A percentile compares a stretch with the other conserved stretches of the same genome.
Conservation (phyloP, 2,329 filamentous ascomycete species). For the Botryosphaeria agaves region DNA sequence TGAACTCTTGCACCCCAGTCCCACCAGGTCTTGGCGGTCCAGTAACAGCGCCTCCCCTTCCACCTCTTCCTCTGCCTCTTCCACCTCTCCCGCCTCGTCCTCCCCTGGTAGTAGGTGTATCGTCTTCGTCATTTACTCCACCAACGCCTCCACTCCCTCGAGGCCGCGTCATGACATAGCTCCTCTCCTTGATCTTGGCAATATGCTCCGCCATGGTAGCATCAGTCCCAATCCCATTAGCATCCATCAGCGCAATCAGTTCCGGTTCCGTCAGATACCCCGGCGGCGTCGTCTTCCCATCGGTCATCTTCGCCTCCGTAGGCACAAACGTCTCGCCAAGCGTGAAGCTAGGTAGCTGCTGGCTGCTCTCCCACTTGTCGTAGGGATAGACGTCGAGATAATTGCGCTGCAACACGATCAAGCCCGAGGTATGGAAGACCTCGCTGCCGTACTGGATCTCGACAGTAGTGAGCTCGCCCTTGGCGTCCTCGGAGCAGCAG, state of each 20-base stretch:
- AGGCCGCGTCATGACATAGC: conserved; percentile 60
- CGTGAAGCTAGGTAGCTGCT: conserved; percentile 62
- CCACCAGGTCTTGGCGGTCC: conserved; percentile 24
- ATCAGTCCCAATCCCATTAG: conserved; percentile 94
- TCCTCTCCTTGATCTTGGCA: conserved; percentile 76
- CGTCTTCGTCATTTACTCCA: conserved; percentile 17
- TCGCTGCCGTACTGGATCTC: conserved; percentile 75
- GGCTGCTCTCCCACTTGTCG: conserved; percentile 86
- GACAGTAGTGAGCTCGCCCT: conserved; percentile 70
- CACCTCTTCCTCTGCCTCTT: conserved; percentile 23
- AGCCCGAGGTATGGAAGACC: conserved; percentile 61
- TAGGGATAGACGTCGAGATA: conserved; percentile 94
- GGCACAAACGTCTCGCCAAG: conserved; percentile 73
- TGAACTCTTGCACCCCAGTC: conserved; percentile 58
- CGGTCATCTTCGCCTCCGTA: conserved; percentile 71
- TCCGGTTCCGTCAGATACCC: conserved; percentile 88
- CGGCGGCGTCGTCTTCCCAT: conserved; percentile 78
- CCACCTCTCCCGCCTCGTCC: conserved; percentile 14
- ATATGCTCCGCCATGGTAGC: conserved; percentile 99
- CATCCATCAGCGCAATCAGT: conserved; percentile 91
- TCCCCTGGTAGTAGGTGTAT: conserved; percentile 17
- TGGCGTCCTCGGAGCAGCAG: conserved; percentile 88
- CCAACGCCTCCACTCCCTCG: conserved; percentile 18
- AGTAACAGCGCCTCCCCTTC: conserved; percentile 27
- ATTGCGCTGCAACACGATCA: conserved; percentile 75